Conservation (phyloP, 805 yeast species). For the Sungouiella thailandica region DNA sequence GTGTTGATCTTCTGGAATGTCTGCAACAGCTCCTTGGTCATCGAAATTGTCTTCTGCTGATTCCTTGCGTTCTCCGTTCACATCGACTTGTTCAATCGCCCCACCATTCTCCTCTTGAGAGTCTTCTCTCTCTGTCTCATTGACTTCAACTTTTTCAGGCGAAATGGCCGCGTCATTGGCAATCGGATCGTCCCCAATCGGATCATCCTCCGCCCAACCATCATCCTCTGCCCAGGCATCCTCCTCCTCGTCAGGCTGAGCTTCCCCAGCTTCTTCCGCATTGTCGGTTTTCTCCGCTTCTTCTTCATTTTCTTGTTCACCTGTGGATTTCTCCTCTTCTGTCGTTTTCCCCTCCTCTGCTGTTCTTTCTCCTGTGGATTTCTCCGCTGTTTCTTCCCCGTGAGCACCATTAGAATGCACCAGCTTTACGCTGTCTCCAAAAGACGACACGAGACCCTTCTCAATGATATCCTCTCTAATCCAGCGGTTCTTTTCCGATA, state of each 20-base stretch:
- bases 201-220: neutral
- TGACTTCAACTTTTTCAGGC: neutral
- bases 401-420: neutral
- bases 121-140: constrained; percentile 1
- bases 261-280: neutral
- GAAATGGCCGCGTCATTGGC: neutral
- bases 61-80: neutral
- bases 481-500: constrained; percentile 30
- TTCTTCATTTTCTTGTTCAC: neutral
- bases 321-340: neutral
- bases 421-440: neutral
- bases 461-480: constrained; percentile 12
- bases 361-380: neutral
- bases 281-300: neutral
- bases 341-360: neutral
- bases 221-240: neutral
- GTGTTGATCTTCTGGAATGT: constrained; percentile 1
- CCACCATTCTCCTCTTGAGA: neutral
- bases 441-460: neutral
- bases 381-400: constrained; percentile 1
- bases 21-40: neutral
- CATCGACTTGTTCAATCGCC: neutral
- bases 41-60: constrained; percentile 1
- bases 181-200: too few relatives aligned
- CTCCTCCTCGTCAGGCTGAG: neutral